Conservation (phyloP, 306 rosid genomes). For the Nissolia schottii region DNA sequence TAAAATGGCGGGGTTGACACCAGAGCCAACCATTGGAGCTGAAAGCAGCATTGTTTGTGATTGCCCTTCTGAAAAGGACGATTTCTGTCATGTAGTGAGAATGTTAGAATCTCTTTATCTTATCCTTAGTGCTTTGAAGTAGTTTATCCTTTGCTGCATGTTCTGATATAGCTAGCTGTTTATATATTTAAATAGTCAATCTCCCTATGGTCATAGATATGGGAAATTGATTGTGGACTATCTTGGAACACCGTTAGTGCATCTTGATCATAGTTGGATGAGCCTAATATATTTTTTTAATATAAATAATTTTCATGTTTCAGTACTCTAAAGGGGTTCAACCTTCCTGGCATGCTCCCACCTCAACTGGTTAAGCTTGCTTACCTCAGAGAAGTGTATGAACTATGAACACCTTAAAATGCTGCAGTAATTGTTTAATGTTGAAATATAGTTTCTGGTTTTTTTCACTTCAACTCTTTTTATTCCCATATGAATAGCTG, state of each 20-base stretch:
- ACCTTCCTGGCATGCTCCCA: constrained; percentile 33
- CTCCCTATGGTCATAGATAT: no score
- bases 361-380: constrained; percentile 31
- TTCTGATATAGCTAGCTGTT: neutral
- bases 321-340: constrained; percentile 35
- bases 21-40: constrained; percentile 33
- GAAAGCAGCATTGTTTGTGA: constrained; percentile 37
- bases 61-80: constrained; percentile 34
- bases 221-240: no score
- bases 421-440: no score
- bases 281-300: no score
- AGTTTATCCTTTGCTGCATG: neutral
- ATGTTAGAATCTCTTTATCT: constrained; percentile 47
- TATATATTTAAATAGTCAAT: no score
- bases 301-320: neutral
- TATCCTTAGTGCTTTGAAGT: neutral
- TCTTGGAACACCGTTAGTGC: no score
- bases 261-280: no score
- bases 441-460: no score
- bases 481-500: no score
- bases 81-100: constrained; percentile 52
- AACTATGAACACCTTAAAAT: constrained; percentile 31
- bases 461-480: no score
- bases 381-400: constrained; percentile 31
- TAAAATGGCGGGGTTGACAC: constrained; percentile 50